A percentile compares a stretch with the other conserved stretches of the same genome.
phyloP scores from a whole-genome alignment of 192 early-diverging fungal genomes.

The Podila horticola region DNA sequence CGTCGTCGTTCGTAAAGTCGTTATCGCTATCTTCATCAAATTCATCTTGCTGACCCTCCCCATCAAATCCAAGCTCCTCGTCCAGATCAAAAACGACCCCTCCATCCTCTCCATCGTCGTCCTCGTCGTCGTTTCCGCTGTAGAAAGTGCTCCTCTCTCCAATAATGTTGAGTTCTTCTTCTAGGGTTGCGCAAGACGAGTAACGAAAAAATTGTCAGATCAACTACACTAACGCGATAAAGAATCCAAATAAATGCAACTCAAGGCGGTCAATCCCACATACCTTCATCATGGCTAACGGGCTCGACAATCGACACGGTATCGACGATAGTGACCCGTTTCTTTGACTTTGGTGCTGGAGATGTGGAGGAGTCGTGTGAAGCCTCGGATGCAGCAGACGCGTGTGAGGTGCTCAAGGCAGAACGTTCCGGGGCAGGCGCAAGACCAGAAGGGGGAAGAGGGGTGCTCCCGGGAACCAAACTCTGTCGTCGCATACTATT shows the following conservation, averaged over 20 bases:
- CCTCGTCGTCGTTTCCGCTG: neutral
- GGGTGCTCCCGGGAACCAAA: slow-evolving; percentile 10
- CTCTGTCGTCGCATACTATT: slow-evolving; percentile 40
- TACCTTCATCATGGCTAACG: neutral
- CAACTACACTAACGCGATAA: too few species aligned
- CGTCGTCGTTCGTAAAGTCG: slow-evolving; percentile 1
- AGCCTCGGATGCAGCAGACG: neutral
- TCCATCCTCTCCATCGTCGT: slow-evolving; percentile 8
- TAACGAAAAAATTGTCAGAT: neutral
- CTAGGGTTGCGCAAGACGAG: neutral
- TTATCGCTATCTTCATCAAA: neutral
- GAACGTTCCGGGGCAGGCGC: slow-evolving; percentile 3
- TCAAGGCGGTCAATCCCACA: neutral
- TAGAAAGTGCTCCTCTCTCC: too few species aligned
- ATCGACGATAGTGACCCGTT: slow-evolving; percentile 44
- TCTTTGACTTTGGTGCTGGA: slow-evolving; percentile 33
- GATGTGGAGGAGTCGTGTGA: slow-evolving; percentile 6
- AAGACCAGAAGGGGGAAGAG: neutral
- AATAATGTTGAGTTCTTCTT: neutral
- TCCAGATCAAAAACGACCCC: slow-evolving; percentile 49
- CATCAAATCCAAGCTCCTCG: slow-evolving; percentile 42
- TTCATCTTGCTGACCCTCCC: neutral
- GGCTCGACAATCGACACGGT: slow-evolving; percentile 32
- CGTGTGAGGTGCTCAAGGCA: neutral
- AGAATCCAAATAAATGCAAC: neutral